Base-by-base conservation (phyloP, 2,329 filamentous ascomycete genomes). In the Trichophyton mentagrophytes region DNA sequence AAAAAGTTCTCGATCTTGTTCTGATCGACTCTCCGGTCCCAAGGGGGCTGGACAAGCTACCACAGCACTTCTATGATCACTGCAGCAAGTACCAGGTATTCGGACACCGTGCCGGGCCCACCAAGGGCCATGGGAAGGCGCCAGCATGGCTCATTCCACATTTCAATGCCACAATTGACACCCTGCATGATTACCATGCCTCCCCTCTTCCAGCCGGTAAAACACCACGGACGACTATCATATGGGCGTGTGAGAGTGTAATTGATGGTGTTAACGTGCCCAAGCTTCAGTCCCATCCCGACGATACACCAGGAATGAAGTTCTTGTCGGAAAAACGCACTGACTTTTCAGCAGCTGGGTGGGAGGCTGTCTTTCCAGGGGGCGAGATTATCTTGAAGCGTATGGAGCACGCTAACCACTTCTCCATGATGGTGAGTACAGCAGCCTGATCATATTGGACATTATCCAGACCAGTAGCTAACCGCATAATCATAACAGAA, bases 41-140 rank as follows among this genome's bases (percentile, higher is more conserved):
- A 40, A 55, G 85, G 62, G 84, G 83, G 6, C 82, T 90, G 6
- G 84, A 89, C 72, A 83, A 84, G 20, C 79, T 88, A 0, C 87
- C 87, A 2, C 69, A 72, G 20, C 73, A 74, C 36, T 71, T 81
- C 15, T 79, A 80, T 67, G 71, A 76, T 61, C 79, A 78, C 71
- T 79, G 78, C 65, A 73, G 78, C 61, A 69, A 70, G 7, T 72
- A 78, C 49, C 75, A 76, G 27, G 69, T 81, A 46, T 77, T 81
- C 60, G 77, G 77, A 15, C 40, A 44, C 13, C 72, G 73, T 47
- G 74, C 74, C 57, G 74, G 74, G 40, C 22, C 46, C 1, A 8
- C 40, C 40, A 44, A 69, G 70, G 25, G 74, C 73, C 53, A 72
- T 75, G 4, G 78, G 6, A 44, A 44, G 40, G 40, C 40, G 4